Evolutionary conservation across 805 yeast species (phyloP).

Genomic region (Zygoascus bituminiphila): DNA sequence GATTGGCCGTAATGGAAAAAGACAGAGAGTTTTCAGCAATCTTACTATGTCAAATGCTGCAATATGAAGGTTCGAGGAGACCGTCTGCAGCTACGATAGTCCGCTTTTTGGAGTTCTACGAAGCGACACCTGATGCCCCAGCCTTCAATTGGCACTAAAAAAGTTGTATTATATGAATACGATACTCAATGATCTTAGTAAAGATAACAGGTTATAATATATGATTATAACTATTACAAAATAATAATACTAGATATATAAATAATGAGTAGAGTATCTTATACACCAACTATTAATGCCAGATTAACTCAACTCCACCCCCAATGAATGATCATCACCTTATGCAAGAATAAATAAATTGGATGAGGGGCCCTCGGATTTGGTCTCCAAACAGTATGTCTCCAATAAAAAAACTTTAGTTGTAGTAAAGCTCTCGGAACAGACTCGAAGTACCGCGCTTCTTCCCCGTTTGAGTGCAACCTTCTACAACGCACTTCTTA

Average conservation of each 20-base stretch:
- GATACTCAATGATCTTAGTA: too few relatives aligned
- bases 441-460: constrained; percentile 4
- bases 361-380: too few relatives aligned
- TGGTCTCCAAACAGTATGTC: too few relatives aligned
- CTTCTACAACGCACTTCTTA: constrained; percentile 12
- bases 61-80: background rate
- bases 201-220: too few relatives aligned
- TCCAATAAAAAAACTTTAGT: constrained; percentile 1
- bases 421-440: constrained; percentile 14
- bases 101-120: background rate
- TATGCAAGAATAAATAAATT: too few relatives aligned
- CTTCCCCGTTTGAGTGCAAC: constrained; percentile 10
- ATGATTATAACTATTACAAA: too few relatives aligned
- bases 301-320: too few relatives aligned
- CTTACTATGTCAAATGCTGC: constrained; percentile 3
- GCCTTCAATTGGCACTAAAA: background rate
- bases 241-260: too few relatives aligned
- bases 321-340: too few relatives aligned
- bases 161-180: too few relatives aligned
- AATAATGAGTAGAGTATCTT: too few relatives aligned
- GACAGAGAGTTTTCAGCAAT: constrained; percentile 2
- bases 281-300: too few relatives aligned
- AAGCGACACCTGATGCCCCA: background rate
- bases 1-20: background rate
- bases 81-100: background rate